Conservation (phyloP, 306 rosid genomes). For the Cicer pinnatifidum region DNA sequence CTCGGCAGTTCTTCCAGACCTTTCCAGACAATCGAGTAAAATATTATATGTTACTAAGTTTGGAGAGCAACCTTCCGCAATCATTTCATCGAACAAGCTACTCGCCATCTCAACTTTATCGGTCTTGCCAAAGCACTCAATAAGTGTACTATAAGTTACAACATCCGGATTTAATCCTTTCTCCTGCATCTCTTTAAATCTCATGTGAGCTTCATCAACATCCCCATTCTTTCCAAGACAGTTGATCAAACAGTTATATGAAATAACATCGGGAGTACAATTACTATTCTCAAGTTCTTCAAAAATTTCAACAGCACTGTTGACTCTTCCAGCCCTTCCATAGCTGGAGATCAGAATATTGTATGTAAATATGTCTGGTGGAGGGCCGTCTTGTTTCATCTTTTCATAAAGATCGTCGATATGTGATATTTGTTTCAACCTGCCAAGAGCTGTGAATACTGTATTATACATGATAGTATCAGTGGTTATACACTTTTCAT, state of each 20-base stretch:
- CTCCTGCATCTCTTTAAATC: slow-evolving; percentile 91
- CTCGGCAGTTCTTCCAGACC: slow-evolving; percentile 84
- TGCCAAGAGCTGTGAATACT: slow-evolving; percentile 77
- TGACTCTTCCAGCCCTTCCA: slow-evolving; percentile 81
- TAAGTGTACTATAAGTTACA: slow-evolving; percentile 91
- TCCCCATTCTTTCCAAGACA: slow-evolving; percentile 95
- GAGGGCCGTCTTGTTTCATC: slow-evolving; percentile 82
- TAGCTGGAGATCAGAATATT: slow-evolving; percentile 83
- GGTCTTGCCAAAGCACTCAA: slow-evolving; percentile 93
- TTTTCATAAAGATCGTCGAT: slow-evolving; percentile 72
- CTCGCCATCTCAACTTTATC: slow-evolving; percentile 88
- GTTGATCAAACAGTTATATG: slow-evolving; percentile 89
- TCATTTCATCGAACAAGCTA: slow-evolving; percentile 80
- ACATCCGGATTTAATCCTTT: slow-evolving; percentile 86
- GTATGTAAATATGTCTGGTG: slow-evolving; percentile 80
- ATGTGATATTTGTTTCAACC: slow-evolving; percentile 67
- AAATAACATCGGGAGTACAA: slow-evolving; percentile 71
- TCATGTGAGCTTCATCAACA: slow-evolving; percentile 96
- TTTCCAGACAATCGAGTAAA: slow-evolving; percentile 90
- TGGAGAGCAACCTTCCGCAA: slow-evolving; percentile 77
- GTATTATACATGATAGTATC: slow-evolving; percentile 86
- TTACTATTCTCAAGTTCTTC: slow-evolving; percentile 81
- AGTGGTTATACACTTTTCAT: slow-evolving; percentile 72
- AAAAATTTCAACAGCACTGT: slow-evolving; percentile 66
- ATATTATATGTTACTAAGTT: slow-evolving; percentile 89